Base-by-base conservation (phyloP, 1,284 basidiomycete species). In the Ceratobasidium theobromae region DNA sequence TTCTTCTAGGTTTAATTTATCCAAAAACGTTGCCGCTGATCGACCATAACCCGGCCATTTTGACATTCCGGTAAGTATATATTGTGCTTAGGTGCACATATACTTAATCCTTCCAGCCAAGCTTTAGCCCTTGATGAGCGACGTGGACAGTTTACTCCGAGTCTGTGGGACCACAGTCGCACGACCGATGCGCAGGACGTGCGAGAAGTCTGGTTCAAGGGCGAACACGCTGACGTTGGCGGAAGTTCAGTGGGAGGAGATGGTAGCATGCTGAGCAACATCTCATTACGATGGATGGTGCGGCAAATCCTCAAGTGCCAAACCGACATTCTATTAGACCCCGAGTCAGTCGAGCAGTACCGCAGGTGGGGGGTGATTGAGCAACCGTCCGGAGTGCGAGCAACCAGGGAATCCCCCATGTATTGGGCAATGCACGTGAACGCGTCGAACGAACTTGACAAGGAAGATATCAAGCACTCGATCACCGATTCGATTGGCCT, bases 61-160 rank as follows among this genome's bases (percentile, higher is more conserved):
- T 41, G 21, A 60, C 18, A 9, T 69, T 69, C 33, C 45, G 58
- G 58, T 62, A 9, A 4, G 46, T 52, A 4, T 9, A n/a, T 38
- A 21, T 18, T 38, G 11, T 18, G 2, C 35, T 28, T 18, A 14
- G 40, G 18, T 4, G 2, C 18, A 27, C 18, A 27, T n/a, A n/a
- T 25, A 33, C 18, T n/a, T 6, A 23, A 30, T 41, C 16, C 14
- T 27, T 11, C 1, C 35, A 53, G 73, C 14, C 72, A 74, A 57
- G 73, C 72, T 14, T 68, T 74, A 12, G 73, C 73, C 1, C 66
- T 74, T 1, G 73, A 74, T 54, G 73, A 74, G 54, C 69, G 67
- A n/a, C 69, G 72, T 0, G 72, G 72, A 25, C 72, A 72, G 46
- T 72, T 72, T 35, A 54, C 69, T 35, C 75, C 73, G 8, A 69